Conservation (phyloP, 2,329 filamentous ascomycete species). For the Aspergillus luchuensis region DNA sequence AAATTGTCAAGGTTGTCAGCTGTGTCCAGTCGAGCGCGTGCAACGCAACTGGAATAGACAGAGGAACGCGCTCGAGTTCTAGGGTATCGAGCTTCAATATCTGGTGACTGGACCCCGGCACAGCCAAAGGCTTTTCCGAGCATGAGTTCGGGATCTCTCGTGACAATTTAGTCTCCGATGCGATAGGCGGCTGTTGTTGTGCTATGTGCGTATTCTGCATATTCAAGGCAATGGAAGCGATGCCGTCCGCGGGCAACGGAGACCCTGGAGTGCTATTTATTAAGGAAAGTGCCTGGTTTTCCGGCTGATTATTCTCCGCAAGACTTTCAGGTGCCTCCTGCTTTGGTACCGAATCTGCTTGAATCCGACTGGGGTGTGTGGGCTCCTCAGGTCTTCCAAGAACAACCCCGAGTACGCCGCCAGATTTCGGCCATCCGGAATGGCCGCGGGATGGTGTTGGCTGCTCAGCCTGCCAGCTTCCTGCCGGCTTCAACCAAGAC, state of each 20-base stretch:
- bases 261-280: not conserved
- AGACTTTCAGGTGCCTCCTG: constrained; percentile 5
- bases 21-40: constrained; percentile 74
- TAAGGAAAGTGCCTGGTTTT: not conserved
- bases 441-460: constrained; percentile 11
- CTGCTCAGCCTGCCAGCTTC: constrained; percentile 18
- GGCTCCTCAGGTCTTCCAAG: constrained; percentile 15
- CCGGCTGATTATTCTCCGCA: not conserved
- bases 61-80: constrained; percentile 71
- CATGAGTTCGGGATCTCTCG: constrained; percentile 11
- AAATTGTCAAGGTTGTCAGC: constrained; percentile 70
- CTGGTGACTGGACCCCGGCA: constrained; percentile 20
- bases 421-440: constrained; percentile 35
- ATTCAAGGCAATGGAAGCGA: not conserved
- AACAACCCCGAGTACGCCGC: constrained; percentile 38
- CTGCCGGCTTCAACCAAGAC: constrained; percentile 33
- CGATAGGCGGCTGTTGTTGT: not conserved
- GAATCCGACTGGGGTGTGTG: not conserved
- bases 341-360: constrained; percentile 2
- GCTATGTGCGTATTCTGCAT: not conserved
- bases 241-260: not conserved
- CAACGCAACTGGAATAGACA: constrained; percentile 72
- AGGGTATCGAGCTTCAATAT: constrained; percentile 66
- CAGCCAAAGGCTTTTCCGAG: not conserved
- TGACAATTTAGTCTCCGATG: not conserved